Percentiles rank a stretch among this genome's conserved stretches.
Evolutionary conservation across 78 protist species (phyloP).

Genomic region (Cavenderia fasciculata): DNA sequence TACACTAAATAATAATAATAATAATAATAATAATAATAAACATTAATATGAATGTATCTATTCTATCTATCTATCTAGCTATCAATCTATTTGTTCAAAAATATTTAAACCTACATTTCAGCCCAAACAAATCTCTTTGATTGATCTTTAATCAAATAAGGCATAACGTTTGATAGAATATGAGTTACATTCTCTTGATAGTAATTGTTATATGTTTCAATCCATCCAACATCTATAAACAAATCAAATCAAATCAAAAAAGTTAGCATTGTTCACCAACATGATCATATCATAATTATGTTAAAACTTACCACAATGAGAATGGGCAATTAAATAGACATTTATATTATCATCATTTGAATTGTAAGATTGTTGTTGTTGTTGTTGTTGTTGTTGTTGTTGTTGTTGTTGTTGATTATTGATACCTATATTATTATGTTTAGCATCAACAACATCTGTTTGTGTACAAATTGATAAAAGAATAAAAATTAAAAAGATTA

Average conservation of each 20-base stretch:
- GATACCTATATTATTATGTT: no score
- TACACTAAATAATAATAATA: neutral
- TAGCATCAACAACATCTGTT: neutral
- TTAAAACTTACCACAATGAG: slow-evolving; percentile 33
- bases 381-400: no score
- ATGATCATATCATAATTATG: no score
- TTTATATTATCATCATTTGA: neutral
- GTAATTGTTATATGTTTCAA: slow-evolving; percentile 41
- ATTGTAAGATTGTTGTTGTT: neutral
- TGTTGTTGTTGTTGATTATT: no score
- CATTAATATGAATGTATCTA: no score
- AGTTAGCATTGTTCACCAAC: neutral
- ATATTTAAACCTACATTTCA: slow-evolving; percentile 2
- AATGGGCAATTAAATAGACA: slow-evolving; percentile 11
- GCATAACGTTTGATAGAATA: slow-evolving; percentile 19
- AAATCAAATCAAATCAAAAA: neutral
- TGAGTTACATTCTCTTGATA: slow-evolving; percentile 42
- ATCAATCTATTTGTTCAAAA: neutral
- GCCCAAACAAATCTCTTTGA: slow-evolving; percentile 69
- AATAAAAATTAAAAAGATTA: neutral
- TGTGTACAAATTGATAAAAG: neutral
- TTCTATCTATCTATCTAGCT: no score
- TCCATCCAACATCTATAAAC: slow-evolving; percentile 42
- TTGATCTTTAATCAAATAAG: slow-evolving; percentile 12
- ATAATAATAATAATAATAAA: neutral